Base-by-base conservation (phyloP, 2,329 filamentous ascomycete species). In the Cordyceps militaris region DNA sequence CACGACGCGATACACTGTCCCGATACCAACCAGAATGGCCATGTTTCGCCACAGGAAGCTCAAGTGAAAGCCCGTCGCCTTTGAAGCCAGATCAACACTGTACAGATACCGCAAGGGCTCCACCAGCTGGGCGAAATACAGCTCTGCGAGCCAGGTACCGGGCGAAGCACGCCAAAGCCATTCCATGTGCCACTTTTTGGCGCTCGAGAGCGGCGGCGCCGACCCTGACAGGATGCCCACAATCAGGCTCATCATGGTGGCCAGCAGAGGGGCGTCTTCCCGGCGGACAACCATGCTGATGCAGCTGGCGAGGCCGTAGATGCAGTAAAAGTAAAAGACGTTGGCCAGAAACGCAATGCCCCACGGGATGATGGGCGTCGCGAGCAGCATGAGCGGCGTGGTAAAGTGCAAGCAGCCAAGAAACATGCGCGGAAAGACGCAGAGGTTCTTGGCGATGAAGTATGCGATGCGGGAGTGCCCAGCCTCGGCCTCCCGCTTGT, bases 381-480 rank as follows among this genome's bases (percentile, higher is more conserved):
- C 70, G 8, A 83, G 72, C 1, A 82, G 61, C 38, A 77, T 71
- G 14, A 82, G 68, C 19, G 79, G 69, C 4, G 77, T 75, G 1
- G 79, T 76, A 66, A 84, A 83, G 65, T 84, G 81, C 50, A 83
- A 64, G 57, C 76, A 78, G 1, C 73, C 77, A 7, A 82, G 65
- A 0, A 72, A 62, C 70, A 83, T 79, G 3, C 81, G 72, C 1
- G 78, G 77, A 0, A 83, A 23, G 0, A 79, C 79, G 0, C 76
- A 76, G 0, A 82, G 2, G 2, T 79, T 72, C 66, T 84, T 84
- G 36, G 79, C 81, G 2, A 81, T 40, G 63, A 81, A 84, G 66
- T 84, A 84, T 0, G 81, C 78, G 23, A 75, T 67, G 10, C 79
- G 71, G 36, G 78, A 82, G 63, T 84, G 81, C 0, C 82, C 81